Evolutionary conservation across 2,329 filamentous ascomycete genomes (phyloP), one percentile per base, ranked within the genome.

Genomic region (Talaromyces sp.): DNA sequence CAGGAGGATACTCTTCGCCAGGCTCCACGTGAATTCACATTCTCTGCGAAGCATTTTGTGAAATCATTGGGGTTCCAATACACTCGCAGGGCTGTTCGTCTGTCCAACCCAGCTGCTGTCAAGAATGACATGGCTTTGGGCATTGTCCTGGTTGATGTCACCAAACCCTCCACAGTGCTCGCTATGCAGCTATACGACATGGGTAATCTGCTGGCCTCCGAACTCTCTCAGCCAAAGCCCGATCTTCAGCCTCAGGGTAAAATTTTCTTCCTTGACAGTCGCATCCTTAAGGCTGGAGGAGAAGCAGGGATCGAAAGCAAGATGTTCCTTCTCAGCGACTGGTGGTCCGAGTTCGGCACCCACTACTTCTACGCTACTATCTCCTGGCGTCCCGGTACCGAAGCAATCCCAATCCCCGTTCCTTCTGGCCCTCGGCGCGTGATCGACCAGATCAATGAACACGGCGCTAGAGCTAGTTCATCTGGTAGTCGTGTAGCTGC

Each of bases 331-430:
- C 63, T 74, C 6, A 68, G 66, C 2, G 65, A 69, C 2, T 72
- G 71, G 1, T 79, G 77, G 75, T 65, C 69, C 11, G 61, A 65
- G 33, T 69, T 76, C 17, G 72, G 71, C 25, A 68, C 62, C 37
- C 66, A 69, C 8, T 72, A 73, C 39, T 78, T 75, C 56, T 77
- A 74, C 47, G 76, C 74, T 3, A 77, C 71, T 63, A 65, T 80
- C 27, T 69, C 67, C 31, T 77, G 76, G 75, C 65, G 66, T 33
- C 54, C 61, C 25, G 66, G 60, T 8, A 22, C 43, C 61, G 25
- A 47, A 39, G 5, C 59, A 35, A 37, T 27, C 31, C 41, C 31
- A 17, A 22, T 19, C n/a, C 49, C 43, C 13, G 22, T 27, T 25
- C 7, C n/a, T n/a, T 45, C 35, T 31, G 56, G 37, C 11, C 56